Evolutionary conservation across 2,329 filamentous ascomycete genomes (phyloP).

Genomic region (Penicillium rolfsii): DNA sequence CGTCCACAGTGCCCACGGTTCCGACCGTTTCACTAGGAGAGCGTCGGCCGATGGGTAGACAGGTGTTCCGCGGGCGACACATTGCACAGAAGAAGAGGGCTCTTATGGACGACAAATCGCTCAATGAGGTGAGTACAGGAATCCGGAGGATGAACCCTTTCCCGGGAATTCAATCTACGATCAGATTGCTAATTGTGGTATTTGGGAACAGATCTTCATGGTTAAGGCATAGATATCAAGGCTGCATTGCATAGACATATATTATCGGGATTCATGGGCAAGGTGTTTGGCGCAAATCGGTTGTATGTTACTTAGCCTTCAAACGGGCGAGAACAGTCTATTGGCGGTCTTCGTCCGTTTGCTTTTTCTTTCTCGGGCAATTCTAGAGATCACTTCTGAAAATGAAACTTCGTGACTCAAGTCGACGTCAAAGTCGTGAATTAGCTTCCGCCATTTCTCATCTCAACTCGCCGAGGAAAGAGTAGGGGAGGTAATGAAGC

Average conservation of each 20-base stretch:
- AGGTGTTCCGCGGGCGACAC: slow-evolving; percentile 76
- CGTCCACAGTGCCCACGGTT: slow-evolving; percentile 41
- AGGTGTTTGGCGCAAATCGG: slow-evolving; percentile 11
- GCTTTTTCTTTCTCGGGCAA: not conserved
- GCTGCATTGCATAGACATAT: slow-evolving; percentile 14
- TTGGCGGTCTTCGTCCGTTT: not conserved
- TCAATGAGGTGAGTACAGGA: slow-evolving; percentile 73
- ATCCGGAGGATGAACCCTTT: not conserved
- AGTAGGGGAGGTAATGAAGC: too few species aligned
- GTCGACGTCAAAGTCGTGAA: too few species aligned
- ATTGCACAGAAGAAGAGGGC: slow-evolving; percentile 88
- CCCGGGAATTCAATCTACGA: not conserved
- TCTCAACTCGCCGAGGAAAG: too few species aligned
- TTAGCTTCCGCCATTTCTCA: too few species aligned
- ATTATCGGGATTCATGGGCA: slow-evolving; percentile 7
- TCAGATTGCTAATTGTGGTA: slow-evolving; percentile 7
- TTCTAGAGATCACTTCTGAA: too few species aligned
- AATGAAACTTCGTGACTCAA: too few species aligned
- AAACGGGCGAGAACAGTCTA: not conserved
- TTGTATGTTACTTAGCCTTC: not conserved
- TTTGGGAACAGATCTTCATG: slow-evolving; percentile 30
- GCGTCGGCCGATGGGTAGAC: slow-evolving; percentile 60
- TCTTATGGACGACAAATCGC: slow-evolving; percentile 74
- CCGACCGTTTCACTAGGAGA: slow-evolving; percentile 53
- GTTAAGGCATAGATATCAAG: slow-evolving; percentile 26